A percentile compares a stretch with the other conserved stretches of the same genome.
Conservation (phyloP, 2,329 filamentous ascomycete species). For the Colletotrichum noveboracense region DNA sequence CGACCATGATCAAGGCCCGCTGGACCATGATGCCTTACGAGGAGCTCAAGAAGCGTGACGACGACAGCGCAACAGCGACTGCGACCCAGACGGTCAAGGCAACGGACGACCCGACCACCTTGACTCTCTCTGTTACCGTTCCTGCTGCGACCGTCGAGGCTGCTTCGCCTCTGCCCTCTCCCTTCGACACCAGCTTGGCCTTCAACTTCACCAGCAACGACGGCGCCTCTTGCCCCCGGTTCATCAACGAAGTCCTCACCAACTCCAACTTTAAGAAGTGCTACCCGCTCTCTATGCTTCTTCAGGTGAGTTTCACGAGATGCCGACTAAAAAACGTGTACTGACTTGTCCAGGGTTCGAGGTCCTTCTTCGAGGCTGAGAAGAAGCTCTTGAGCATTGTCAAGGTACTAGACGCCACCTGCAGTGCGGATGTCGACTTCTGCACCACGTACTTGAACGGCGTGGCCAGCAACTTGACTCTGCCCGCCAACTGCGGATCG, state of each 20-base stretch:
- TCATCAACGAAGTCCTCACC: constrained; percentile 71
- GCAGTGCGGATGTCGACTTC: constrained; percentile 66
- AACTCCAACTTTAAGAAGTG: constrained; percentile 74
- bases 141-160: constrained; percentile 31
- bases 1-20: constrained; percentile 22
- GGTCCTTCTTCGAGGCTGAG: constrained; percentile 80
- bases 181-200: constrained; percentile 70
- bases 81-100: not conserved
- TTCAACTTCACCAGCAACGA: constrained; percentile 63
- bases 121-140: constrained; percentile 15
- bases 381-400: constrained; percentile 76
- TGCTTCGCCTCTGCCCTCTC: constrained; percentile 58
- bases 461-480: constrained; percentile 70
- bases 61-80: constrained; percentile 16
- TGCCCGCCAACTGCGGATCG: constrained; percentile 67
- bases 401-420: constrained; percentile 79
- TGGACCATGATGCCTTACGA: constrained; percentile 24
- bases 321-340: not conserved
- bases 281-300: constrained; percentile 82
- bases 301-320: constrained; percentile 63
- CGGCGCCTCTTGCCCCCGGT: constrained; percentile 63
- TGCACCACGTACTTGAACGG: constrained; percentile 71
- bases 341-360: constrained; percentile 68
- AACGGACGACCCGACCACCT: constrained; percentile 1
- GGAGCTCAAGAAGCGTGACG: constrained; percentile 30